Conservation (phyloP, 306 rosid genomes). For the Corylus heterophylla region DNA sequence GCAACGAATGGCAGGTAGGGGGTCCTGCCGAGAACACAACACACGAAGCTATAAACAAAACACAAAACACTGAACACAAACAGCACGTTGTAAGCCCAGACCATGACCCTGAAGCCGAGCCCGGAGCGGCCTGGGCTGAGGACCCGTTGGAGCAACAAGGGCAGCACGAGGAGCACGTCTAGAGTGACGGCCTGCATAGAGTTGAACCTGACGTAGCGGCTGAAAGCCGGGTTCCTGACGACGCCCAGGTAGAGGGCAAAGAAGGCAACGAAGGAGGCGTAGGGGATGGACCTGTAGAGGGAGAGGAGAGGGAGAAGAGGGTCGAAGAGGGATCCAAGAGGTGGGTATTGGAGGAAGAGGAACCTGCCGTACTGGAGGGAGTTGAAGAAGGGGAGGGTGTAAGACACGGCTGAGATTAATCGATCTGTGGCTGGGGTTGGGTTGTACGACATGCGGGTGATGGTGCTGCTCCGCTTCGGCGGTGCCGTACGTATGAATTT, state of each 20-base stretch:
- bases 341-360: conserved; percentile 60
- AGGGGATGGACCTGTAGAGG: conserved; percentile 76
- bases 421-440: conserved; percentile 65
- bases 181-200: conserved; percentile 87
- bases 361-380: conserved; percentile 80
- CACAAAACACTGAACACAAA: conserved; percentile 61
- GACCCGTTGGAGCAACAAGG: conserved; percentile 63
- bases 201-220: conserved; percentile 70
- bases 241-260: conserved; percentile 85
- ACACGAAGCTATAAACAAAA: conserved; percentile 55
- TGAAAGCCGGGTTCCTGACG: conserved; percentile 68
- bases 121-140: conserved; percentile 65
- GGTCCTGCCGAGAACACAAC: conserved; percentile 69
- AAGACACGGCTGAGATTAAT: conserved; percentile 71
- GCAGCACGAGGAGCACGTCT: conserved; percentile 76
- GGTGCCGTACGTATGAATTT: conserved; percentile 10
- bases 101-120: conserved; percentile 48
- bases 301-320: conserved; percentile 71
- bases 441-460: conserved; percentile 55
- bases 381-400: conserved; percentile 88
- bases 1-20: conserved; percentile 82
- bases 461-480: conserved; percentile 15
- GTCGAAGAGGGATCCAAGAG: conserved; percentile 57
- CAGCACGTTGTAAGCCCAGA: conserved; percentile 53
- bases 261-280: conserved; percentile 89